These are phyloP conservation scores for Lunasporangiospora selenospora DNA, from an alignment of 192 early-diverging fungal species.

Conservation along the genomic window DNA sequence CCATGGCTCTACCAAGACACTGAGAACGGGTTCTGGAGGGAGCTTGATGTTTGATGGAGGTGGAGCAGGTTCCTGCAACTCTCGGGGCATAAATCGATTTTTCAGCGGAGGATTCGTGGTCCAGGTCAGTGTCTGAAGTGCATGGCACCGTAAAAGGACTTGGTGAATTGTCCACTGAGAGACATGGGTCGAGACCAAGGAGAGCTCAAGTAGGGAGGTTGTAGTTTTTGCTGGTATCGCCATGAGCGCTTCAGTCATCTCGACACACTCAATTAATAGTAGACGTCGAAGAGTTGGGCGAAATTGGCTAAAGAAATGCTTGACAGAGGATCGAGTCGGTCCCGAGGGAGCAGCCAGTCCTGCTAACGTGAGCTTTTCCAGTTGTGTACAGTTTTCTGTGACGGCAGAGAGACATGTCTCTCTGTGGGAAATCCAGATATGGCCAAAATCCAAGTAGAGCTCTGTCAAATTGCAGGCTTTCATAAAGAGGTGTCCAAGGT, in stretches of 20 bases:
- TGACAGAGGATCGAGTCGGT: background rate
- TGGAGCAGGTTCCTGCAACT: background rate
- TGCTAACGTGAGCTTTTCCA: background rate
- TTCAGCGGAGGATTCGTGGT: background rate
- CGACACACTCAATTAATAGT: background rate
- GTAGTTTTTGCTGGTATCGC: constrained; percentile 4
- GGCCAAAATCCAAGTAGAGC: background rate
- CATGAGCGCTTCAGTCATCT: background rate
- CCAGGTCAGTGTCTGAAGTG: no score
- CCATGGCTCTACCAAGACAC: constrained; percentile 22
- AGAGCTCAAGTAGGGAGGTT: background rate
- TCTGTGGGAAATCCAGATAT: background rate
- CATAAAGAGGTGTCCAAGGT: constrained; percentile 2
- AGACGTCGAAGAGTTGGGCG: background rate
- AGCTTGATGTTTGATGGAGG: background rate
- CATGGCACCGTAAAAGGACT: constrained; percentile 5
- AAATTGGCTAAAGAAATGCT: constrained; percentile 12
- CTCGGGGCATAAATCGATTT: background rate
- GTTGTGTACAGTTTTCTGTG: constrained; percentile 1
- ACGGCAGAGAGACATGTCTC: constrained; percentile 14
- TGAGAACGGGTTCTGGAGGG: background rate
- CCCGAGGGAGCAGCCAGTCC: background rate
- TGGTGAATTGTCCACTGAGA: constrained; percentile 10
- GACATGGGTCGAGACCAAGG: background rate
- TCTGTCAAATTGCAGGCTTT: constrained; percentile 8